These are phyloP conservation scores for Leccinum longicurvipes DNA, from an alignment of 768 basidiomycete species.

Conservation along the genomic window DNA sequence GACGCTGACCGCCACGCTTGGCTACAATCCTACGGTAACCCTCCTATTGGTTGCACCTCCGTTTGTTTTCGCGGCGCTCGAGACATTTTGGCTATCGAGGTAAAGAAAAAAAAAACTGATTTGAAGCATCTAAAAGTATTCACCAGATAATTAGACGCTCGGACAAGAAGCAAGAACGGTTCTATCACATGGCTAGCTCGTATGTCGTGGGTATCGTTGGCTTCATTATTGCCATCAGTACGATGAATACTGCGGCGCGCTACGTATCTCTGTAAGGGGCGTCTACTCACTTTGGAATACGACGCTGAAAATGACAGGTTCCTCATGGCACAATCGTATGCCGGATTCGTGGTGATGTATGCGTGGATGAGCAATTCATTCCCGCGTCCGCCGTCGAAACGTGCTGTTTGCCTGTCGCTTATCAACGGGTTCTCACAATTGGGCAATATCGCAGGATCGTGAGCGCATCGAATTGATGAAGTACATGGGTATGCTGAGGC, in stretches of 20 bases:
- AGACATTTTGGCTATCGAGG: constrained; percentile 53
- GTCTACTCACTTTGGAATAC: constrained; percentile 4
- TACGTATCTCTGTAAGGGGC: constrained; percentile 59
- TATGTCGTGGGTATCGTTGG: constrained; percentile 59
- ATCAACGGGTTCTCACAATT: constrained; percentile 81
- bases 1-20: constrained; percentile 70
- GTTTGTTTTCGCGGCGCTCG: constrained; percentile 56
- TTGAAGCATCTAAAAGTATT: neutral
- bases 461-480: constrained; percentile 31
- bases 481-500: neutral
- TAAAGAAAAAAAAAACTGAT: constrained; percentile 18
- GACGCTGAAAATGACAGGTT: constrained; percentile 44
- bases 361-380: constrained; percentile 56
- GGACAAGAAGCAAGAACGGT: constrained; percentile 67
- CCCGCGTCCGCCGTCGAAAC: constrained; percentile 77
- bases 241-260: constrained; percentile 59
- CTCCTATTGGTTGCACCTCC: constrained; percentile 77
- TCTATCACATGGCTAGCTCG: constrained; percentile 60
- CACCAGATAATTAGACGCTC: constrained; percentile 48
- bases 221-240: constrained; percentile 62
- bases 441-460: constrained; percentile 84
- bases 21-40: constrained; percentile 58
- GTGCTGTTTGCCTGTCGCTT: constrained; percentile 77
- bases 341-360: constrained; percentile 64
- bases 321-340: constrained; percentile 71